phyloP scores from a whole-genome alignment of 73 alveolate genomes.

The Symbiodinium pilosum region DNA sequence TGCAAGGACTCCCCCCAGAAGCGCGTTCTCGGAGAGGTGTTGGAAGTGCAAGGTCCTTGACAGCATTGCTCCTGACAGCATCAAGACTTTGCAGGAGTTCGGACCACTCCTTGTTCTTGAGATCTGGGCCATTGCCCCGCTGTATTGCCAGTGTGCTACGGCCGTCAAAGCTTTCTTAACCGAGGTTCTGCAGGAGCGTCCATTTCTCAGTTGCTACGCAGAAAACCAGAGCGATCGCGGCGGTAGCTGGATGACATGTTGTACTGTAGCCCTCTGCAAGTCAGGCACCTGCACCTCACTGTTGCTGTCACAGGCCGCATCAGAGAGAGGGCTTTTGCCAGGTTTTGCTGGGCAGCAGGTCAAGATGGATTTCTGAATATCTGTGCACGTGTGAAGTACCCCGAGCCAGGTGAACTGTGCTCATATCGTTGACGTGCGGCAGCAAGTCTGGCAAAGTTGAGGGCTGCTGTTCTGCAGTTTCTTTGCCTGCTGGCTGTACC shows the following conservation, averaged over 20 bases:
- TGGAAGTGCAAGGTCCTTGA: not conserved
- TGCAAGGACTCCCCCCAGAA: not conserved
- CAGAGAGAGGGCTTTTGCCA: no score
- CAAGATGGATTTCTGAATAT: no score
- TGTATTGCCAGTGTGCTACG: no score
- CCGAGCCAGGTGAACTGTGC: conserved; percentile 71
- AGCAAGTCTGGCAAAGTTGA: not conserved
- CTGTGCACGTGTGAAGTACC: no score
- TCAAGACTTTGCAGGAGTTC: not conserved
- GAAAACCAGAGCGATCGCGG: not conserved
- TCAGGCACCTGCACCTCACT: not conserved
- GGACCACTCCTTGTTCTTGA: conserved; percentile 66
- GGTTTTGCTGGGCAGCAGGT: no score
- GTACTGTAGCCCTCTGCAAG: not conserved
- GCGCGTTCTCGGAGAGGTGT: not conserved
- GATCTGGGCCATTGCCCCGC: conserved; percentile 25
- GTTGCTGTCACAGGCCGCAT: not conserved
- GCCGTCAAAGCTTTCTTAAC: no score
- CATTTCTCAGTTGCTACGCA: not conserved
- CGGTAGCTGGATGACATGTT: not conserved
- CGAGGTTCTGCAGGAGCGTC: conserved; percentile 10
- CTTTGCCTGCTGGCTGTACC: not conserved
- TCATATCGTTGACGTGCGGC: conserved; percentile 44
- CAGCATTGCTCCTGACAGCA: not conserved
- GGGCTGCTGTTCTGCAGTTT: no score